Percentiles rank a stretch among this genome's conserved stretches.
These are phyloP conservation scores for Tardiomyces depauwii DNA, from an alignment of 1,139 yeast genomes.

Conservation along the genomic window DNA sequence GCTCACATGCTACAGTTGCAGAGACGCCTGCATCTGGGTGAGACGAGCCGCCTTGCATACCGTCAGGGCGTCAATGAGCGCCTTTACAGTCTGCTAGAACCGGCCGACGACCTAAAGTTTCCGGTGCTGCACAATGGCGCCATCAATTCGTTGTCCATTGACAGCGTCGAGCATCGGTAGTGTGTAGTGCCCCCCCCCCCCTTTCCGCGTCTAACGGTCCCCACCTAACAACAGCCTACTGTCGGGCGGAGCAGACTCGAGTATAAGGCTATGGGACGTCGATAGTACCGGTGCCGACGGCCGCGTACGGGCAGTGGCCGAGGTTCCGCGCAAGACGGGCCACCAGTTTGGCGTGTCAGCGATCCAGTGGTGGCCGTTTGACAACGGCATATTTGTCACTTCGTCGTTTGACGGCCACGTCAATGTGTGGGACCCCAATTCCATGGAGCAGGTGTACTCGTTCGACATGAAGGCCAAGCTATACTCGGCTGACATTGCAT, in stretches of 20 bases:
- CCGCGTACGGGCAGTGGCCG: too few relatives aligned
- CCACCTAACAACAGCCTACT: conserved; percentile 30
- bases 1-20: background rate
- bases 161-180: conserved; percentile 35
- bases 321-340: conserved; percentile 41
- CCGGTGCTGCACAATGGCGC: conserved; percentile 24
- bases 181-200: too few relatives aligned
- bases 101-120: background rate
- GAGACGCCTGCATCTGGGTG: background rate
- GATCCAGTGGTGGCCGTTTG: conserved; percentile 82
- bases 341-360: conserved; percentile 69
- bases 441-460: conserved; percentile 50
- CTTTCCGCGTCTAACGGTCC: too few relatives aligned
- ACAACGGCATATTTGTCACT: conserved; percentile 75
- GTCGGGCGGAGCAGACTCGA: conserved; percentile 71
- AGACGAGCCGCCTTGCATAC: background rate
- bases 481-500: conserved; percentile 28
- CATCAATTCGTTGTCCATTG: conserved; percentile 59
- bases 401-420: conserved; percentile 72
- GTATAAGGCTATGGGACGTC: conserved; percentile 31
- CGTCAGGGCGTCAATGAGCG: background rate
- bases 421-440: conserved; percentile 73
- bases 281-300: too few relatives aligned
- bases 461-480: conserved; percentile 40
- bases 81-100: background rate